Evolutionary conservation across 2,329 filamentous ascomycete species (phyloP), one percentile per base, ranked within the genome.

Genomic region (Bipolaris sorokiniana): DNA sequence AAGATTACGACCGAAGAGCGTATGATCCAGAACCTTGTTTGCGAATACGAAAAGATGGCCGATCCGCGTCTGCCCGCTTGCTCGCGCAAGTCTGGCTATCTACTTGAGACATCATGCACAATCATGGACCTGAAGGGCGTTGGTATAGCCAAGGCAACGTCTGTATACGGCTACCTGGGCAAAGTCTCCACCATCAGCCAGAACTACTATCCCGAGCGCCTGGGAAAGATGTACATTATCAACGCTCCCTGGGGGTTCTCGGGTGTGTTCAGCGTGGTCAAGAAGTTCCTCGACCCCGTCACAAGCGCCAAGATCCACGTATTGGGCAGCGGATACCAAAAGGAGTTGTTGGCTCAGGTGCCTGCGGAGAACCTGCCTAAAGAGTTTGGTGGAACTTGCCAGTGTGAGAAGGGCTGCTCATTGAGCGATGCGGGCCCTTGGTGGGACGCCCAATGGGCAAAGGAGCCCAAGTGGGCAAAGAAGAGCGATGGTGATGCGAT

Each of bases 121-220:
- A 92, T 99, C 80, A 95, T 98, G 89, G 95, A 99, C 79, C 85
- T 97, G 77, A 97, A 97, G 83, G 93, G 93, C 61, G 93, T 99
- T 22, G 91, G 91, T 57, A 81, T 98, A 68, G 84, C 83, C 76
- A 95, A 90, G 79, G 88, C 91, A 41, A 85, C 87, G 61, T 89
- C 90, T 60, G 94, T 97, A 56, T 97, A 96, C 82, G 85, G 87
- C 52, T 98, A 97, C 82, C 86, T 99, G 67, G 87, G 87, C 71
- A 86, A 90, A 76, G 92, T 92, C 44, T 95, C 92, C 33, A 88
- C 82, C 76, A 91, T 99, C 80, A 96, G 91, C 64, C 95, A 98
- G 81, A 97, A 98, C 86, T 96, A 98, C 87, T 99, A 99, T 82
- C 95, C 95, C 7, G 95, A 99, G 84, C 91, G 95, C 58, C 84